Evolutionary conservation across 192 early-diverging fungal genomes (phyloP).

Genomic region (Ramicandelaber brevisporus): DNA sequence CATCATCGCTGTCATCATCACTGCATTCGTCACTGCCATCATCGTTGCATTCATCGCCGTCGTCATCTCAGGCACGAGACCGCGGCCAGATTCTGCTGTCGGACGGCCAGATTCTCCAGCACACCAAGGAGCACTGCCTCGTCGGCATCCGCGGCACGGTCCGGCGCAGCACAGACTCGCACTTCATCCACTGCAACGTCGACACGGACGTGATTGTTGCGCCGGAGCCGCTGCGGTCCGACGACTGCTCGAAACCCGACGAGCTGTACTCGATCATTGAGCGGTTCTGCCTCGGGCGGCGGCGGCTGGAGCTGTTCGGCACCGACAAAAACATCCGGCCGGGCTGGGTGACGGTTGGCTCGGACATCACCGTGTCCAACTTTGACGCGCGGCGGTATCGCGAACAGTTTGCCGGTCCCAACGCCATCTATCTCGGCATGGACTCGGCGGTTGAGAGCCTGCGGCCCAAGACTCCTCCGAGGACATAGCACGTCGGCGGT

Average conservation of each 20-base stretch:
- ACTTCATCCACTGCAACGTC: slow-evolving; percentile 46
- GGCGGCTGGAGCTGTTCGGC: slow-evolving; percentile 34
- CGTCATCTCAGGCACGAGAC: slow-evolving; percentile 7
- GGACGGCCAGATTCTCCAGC: slow-evolving; percentile 19
- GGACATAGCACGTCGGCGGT: no score
- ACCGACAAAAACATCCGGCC: slow-evolving; percentile 25
- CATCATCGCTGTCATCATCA: neutral
- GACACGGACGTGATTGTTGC: slow-evolving; percentile 41
- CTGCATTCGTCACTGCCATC: neutral
- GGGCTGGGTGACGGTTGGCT: slow-evolving; percentile 33
- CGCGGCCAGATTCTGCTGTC: slow-evolving; percentile 7
- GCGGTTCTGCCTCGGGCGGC: slow-evolving; percentile 31
- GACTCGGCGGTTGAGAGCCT: slow-evolving; percentile 18
- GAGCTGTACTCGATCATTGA: slow-evolving; percentile 37
- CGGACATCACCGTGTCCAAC: slow-evolving; percentile 14
- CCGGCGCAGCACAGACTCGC: slow-evolving; percentile 28
- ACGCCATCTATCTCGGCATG: slow-evolving; percentile 6
- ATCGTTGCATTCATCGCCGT: no score
- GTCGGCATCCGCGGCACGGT: slow-evolving; percentile 40
- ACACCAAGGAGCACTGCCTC: slow-evolving; percentile 36
- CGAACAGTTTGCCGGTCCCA: slow-evolving; percentile 7
- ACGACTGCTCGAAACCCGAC: slow-evolving; percentile 22
- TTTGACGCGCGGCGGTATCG: slow-evolving; percentile 14
- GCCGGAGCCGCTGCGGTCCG: slow-evolving; percentile 17
- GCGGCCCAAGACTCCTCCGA: slow-evolving; percentile 26